Evolutionary conservation across 352 stramenopile species (phyloP).

Genomic region (Pythium periplocum): DNA sequence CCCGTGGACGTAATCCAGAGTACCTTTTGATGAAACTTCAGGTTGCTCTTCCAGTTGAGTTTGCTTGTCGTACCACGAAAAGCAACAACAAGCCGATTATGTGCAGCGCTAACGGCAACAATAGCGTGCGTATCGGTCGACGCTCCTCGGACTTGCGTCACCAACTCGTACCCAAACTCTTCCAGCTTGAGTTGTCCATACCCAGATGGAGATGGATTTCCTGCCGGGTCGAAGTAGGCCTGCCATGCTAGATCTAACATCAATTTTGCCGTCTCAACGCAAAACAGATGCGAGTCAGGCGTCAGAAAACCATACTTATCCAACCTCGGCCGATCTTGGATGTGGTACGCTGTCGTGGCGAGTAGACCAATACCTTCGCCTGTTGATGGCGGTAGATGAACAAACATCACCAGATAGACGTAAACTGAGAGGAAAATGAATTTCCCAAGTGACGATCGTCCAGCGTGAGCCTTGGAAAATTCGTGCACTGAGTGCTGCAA

Average conservation of each 20-base stretch:
- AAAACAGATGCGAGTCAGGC: conserved; percentile 77
- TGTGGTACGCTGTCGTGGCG: conserved; percentile 62
- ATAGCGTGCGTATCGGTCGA: conserved; percentile 75
- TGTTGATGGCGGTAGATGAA: conserved; percentile 61
- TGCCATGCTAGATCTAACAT: conserved; percentile 82
- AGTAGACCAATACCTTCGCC: conserved; percentile 45
- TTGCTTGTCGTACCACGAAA: conserved; percentile 85
- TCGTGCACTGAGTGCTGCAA: conserved; percentile 64
- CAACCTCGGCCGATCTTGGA: conserved; percentile 55
- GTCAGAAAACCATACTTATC: conserved; percentile 62
- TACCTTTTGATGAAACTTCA: conserved; percentile 76
- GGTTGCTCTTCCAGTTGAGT: conserved; percentile 86
- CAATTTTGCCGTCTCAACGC: conserved; percentile 80
- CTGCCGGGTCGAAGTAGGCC: conserved; percentile 82
- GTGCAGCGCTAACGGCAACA: conserved; percentile 46
- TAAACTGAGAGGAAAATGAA: conserved; percentile 80
- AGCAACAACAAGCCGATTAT: conserved; percentile 74
- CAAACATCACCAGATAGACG: conserved; percentile 81
- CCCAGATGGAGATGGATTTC: conserved; percentile 65
- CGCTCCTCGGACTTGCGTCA: conserved; percentile 71
- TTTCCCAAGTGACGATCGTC: conserved; percentile 51
- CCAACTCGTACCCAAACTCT: conserved; percentile 72
- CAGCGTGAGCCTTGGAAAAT: conserved; percentile 52
- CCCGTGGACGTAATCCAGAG: conserved; percentile 74
- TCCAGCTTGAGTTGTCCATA: conserved; percentile 74